A percentile compares a stretch with the other conserved stretches of the same genome.
These are phyloP conservation scores for Sporothrix brunneoviolacea DNA, from an alignment of 2,329 filamentous ascomycete genomes.

Conservation along the genomic window DNA sequence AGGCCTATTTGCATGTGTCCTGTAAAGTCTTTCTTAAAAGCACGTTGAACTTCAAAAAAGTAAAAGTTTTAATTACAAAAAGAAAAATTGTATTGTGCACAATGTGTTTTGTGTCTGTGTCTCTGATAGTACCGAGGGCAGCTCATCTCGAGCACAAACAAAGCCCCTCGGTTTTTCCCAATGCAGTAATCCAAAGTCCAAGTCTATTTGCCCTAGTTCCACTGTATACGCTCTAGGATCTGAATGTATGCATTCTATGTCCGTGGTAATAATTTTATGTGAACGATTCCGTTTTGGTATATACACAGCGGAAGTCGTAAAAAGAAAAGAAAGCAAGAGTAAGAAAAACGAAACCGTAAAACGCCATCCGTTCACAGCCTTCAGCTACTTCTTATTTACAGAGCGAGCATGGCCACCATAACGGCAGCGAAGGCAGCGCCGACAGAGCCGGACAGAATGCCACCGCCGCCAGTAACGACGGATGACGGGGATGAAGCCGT, in stretches of 20 bases:
- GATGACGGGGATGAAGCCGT: conserved; percentile 25
- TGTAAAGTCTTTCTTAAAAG: too few relatives aligned
- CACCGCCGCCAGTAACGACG: conserved; percentile 20
- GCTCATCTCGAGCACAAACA: background rate
- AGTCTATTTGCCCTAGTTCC: too few relatives aligned
- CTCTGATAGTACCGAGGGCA: background rate
- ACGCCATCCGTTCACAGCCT: too few relatives aligned
- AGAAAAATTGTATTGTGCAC: background rate
- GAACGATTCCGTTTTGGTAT: background rate
- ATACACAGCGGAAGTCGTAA: background rate
- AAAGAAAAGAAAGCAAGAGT: background rate
- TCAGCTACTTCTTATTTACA: conserved; percentile 21
- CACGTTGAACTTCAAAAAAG: too few relatives aligned
- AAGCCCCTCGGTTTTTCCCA: too few relatives aligned
- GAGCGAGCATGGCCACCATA: conserved; percentile 26
- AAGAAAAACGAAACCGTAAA: background rate
- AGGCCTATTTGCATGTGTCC: too few relatives aligned
- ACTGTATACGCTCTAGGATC: too few relatives aligned
- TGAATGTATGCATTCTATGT: background rate
- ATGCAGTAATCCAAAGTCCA: too few relatives aligned
- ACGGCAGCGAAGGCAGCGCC: conserved; percentile 25
- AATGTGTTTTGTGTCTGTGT: background rate
- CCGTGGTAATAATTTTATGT: background rate
- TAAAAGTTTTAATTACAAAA: background rate
- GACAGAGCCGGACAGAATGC: conserved; percentile 22